Percentiles rank a stretch among this genome's conserved stretches.
phyloP scores from a whole-genome alignment of 345 rosid species.

The Iberis pinnata region DNA sequence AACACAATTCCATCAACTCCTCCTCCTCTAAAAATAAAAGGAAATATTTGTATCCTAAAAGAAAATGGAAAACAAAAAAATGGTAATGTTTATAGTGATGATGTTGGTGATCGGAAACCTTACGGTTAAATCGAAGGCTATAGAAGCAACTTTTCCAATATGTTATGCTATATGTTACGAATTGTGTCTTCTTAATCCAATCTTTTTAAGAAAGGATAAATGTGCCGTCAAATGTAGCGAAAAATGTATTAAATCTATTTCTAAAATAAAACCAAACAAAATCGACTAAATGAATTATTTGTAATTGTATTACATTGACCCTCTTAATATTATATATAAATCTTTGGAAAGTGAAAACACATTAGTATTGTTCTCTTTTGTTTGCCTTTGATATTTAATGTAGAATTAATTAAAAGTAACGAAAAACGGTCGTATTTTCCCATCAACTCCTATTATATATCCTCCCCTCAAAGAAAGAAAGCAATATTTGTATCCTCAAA shows the following conservation, averaged over 20 bases:
- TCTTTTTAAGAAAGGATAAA: too few relatives aligned
- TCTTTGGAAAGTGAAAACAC: too few relatives aligned
- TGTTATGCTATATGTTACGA: neutral
- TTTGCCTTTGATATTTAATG: too few relatives aligned
- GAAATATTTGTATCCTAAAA: neutral
- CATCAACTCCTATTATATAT: too few relatives aligned
- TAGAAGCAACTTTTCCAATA: neutral
- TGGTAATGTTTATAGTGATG: neutral
- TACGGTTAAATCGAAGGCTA: neutral
- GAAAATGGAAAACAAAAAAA: slow-evolving; percentile 9
- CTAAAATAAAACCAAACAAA: neutral
- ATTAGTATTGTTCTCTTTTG: too few relatives aligned
- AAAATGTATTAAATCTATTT: neutral
- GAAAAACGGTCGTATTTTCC: too few relatives aligned
- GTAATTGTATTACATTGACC: too few relatives aligned
- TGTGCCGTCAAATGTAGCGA: neutral
- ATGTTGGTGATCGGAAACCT: slow-evolving; percentile 4
- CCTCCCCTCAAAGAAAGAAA: too few relatives aligned
- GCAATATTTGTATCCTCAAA: too few relatives aligned
- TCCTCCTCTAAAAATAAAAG: neutral
- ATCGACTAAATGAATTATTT: neutral
- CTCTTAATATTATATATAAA: too few relatives aligned
- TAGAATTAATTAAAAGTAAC: too few relatives aligned
- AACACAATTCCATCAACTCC: neutral
- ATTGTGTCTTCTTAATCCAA: neutral